Conservation (phyloP, 2,329 filamentous ascomycete species). For the Elsinoe fawcettii region DNA sequence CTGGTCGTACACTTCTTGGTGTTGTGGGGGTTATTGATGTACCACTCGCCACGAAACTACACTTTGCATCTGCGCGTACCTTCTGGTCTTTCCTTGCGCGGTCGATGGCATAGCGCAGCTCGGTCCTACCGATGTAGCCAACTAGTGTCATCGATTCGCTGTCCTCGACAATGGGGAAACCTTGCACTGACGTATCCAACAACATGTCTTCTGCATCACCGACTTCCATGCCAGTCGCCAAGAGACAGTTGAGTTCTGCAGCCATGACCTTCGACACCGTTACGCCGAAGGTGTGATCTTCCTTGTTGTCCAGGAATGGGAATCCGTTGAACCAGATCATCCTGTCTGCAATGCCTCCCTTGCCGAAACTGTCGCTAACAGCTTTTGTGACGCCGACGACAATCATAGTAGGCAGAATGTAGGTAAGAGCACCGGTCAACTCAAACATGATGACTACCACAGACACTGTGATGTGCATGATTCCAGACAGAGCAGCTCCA, state of each 20-base stretch:
- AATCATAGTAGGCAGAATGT: conserved; percentile 98
- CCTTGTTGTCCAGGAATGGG: conserved; percentile 93
- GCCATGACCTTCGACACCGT: conserved; percentile 89
- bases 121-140: conserved; percentile 87
- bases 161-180: conserved; percentile 85
- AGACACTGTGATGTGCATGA: conserved; percentile 96
- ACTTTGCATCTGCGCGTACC: conserved; percentile 61
- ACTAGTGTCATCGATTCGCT: conserved; percentile 61
- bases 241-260: conserved; percentile 63
- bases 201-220: conserved; percentile 70
- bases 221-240: conserved; percentile 65
- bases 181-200: conserved; percentile 73
- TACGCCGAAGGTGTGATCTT: conserved; percentile 93
- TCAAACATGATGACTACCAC: conserved; percentile 99
- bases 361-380: conserved; percentile 83
- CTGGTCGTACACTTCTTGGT: conserved; percentile 28
- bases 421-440: conserved; percentile 90
- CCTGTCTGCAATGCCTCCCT: conserved; percentile 90
- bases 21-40: conserved; percentile 21
- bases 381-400: conserved; percentile 95
- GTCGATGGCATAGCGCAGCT: conserved; percentile 83
- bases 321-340: conserved; percentile 99
- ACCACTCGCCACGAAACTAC: conserved; percentile 51
- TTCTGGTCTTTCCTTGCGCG: conserved; percentile 62
- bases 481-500: conserved; percentile 82